Evolutionary conservation across 768 basidiomycete genomes (phyloP).

Genomic region (Pleurotus tuoliensis): DNA sequence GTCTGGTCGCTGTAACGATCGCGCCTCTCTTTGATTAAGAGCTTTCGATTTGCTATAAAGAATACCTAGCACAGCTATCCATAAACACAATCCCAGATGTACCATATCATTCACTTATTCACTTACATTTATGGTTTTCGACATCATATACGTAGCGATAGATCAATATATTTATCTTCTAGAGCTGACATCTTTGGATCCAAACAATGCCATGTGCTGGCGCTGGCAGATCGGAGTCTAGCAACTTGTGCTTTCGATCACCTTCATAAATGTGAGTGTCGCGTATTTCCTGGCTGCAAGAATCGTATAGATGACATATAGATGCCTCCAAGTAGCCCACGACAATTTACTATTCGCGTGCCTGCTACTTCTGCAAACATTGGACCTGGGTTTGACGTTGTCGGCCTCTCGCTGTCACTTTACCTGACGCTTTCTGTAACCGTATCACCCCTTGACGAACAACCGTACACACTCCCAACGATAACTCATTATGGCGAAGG

Average conservation of each 20-base stretch:
- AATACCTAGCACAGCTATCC: neutral
- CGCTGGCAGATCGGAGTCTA: neutral
- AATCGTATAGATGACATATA: slow-evolving; percentile 2
- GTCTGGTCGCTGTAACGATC: slow-evolving; percentile 81
- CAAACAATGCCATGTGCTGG: neutral
- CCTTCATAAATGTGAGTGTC: neutral
- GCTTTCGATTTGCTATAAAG: neutral
- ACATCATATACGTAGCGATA: neutral
- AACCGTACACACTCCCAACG: slow-evolving; percentile 43
- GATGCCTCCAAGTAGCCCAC: slow-evolving; percentile 13
- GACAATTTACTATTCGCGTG: slow-evolving; percentile 69
- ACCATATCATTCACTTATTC: neutral
- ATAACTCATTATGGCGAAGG: slow-evolving; percentile 88
- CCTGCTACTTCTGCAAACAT: slow-evolving; percentile 99
- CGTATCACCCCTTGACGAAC: slow-evolving; percentile 21
- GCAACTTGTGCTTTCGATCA: neutral
- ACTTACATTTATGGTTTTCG: neutral
- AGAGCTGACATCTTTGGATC: neutral
- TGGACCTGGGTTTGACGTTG: slow-evolving; percentile 98
- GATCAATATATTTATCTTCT: neutral
- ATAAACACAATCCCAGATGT: neutral
- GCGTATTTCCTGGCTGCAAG: neutral
- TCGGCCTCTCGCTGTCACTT: slow-evolving; percentile 93
- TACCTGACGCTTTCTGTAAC: slow-evolving; percentile 71
- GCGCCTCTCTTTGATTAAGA: neutral